Evolutionary conservation across 805 yeast genomes (phyloP), one percentile per base, ranked within the genome.

Genomic region (Ogataea methylovora): DNA sequence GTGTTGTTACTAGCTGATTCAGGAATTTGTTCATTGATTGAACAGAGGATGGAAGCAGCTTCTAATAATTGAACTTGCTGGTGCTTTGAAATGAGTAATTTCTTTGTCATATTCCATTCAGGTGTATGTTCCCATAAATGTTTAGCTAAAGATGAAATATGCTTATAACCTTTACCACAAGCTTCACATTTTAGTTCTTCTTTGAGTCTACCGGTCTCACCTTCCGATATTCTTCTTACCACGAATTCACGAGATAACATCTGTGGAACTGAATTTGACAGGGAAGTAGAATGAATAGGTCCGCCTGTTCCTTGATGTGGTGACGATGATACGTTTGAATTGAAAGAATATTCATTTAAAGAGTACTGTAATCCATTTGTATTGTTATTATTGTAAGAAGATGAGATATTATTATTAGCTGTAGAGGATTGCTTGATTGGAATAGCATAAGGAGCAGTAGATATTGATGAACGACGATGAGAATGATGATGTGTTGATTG

Each of bases 51-150:
- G 33, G 83, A 73, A 5, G 85, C 86, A 21, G 84, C 85, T 50
- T 79, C 94, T 33, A 84, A 64, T 25, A 84, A 64, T 58, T 84
- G 94, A 12, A 84, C 94, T 54, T 84, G 94, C 56, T 84, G 94
- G 58, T 84, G 94, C 56, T 84, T 84, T n/a, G 85, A 79, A 24
- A 86, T 84, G 24, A 81, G 63, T 35, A 85, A 63, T 53, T 82
- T 83, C 45, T 84, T 80, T 4, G 95, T 86, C 54, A 80, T 79
- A 48, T 77, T 83, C 95, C 95, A 85, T 52, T 86, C 95, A 0
- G 95, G 94, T 0, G 95, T 85, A 55, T 85, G 95, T 52, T 85
- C 95, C 95, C 95, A 85, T 26, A 85, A 60, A 59, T 84, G 94
- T 56, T 84, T 84, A 3, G 94, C 92, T 39, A 84, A 67, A n/a